These are phyloP conservation scores for Luvunga scandens DNA, from an alignment of 345 rosid genomes.

Conservation along the genomic window DNA sequence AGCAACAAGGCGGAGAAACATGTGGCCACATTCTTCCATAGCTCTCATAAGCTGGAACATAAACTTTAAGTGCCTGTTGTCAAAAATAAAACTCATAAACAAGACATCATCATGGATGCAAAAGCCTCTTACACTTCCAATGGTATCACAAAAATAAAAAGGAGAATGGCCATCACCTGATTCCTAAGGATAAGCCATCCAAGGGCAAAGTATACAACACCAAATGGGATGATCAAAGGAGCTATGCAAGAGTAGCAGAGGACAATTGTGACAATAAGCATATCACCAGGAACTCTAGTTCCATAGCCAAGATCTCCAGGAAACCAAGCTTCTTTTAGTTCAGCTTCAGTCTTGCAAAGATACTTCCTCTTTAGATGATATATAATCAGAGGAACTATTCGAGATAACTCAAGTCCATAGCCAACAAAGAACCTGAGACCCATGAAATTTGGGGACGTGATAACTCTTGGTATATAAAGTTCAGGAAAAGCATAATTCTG, in stretches of 20 bases:
- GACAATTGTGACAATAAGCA: slow-evolving; percentile 68
- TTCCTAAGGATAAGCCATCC: slow-evolving; percentile 91
- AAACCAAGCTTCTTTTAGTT: slow-evolving; percentile 75
- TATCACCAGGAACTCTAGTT: slow-evolving; percentile 72
- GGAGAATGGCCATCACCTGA: slow-evolving; percentile 45
- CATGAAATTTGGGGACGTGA: slow-evolving; percentile 4
- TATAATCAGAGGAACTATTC: slow-evolving; percentile 71
- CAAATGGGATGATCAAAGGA: slow-evolving; percentile 81
- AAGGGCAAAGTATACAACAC: slow-evolving; percentile 62
- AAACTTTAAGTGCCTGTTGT: slow-evolving; percentile 77
- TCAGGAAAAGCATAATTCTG: background rate
- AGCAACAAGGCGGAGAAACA: slow-evolving; percentile 59
- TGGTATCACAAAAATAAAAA: background rate
- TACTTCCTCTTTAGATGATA: slow-evolving; percentile 82
- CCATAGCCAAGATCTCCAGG: slow-evolving; percentile 73
- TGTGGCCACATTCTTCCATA: slow-evolving; percentile 95
- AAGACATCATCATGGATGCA: background rate
- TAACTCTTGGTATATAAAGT: background rate
- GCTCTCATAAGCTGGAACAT: slow-evolving; percentile 82
- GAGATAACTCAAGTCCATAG: slow-evolving; percentile 87
- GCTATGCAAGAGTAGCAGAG: slow-evolving; percentile 84
- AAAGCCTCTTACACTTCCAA: background rate
- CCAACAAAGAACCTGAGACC: slow-evolving; percentile 72
- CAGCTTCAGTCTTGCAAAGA: slow-evolving; percentile 88
- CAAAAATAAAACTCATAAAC: background rate